A percentile compares a stretch with the other conserved stretches of the same genome.
These are phyloP conservation scores for Plasmodium reichenowi DNA, from an alignment of 169 alveolate genomes.

Conservation along the genomic window DNA sequence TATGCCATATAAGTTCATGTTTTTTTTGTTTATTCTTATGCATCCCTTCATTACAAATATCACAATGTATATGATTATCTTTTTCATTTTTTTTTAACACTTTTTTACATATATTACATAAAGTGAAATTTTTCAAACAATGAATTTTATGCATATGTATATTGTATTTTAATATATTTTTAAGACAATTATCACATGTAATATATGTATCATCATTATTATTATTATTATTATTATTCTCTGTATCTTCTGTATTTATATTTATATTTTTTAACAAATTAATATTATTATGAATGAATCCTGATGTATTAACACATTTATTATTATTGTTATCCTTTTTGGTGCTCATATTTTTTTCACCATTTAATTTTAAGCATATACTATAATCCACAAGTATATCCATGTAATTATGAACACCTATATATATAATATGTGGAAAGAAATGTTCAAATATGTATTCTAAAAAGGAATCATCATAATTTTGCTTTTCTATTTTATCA, in stretches of 20 bases:
- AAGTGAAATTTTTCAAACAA: constrained; percentile 40
- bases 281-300: neutral
- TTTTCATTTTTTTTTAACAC: constrained; percentile 23
- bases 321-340: neutral
- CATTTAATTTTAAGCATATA: constrained; percentile 13
- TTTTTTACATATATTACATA: constrained; percentile 62
- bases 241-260: neutral
- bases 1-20: constrained; percentile 55
- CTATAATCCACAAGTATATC: constrained; percentile 26
- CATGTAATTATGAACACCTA: constrained; percentile 6
- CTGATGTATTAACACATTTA: neutral
- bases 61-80: constrained; percentile 54
- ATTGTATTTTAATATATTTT: constrained; percentile 41
- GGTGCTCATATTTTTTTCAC: neutral
- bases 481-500: neutral
- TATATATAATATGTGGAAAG: constrained; percentile 55
- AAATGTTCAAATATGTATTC: constrained; percentile 51
- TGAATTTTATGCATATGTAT: constrained; percentile 52
- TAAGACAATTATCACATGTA: constrained; percentile 51
- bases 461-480: constrained; percentile 8
- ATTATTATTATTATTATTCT: neutral
- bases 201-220: too few relatives aligned
- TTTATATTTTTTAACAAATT: neutral
- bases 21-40: constrained; percentile 9
- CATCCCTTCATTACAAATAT: constrained; percentile 60